Evolutionary conservation across 495 filamentous ascomycete species (phyloP), one percentile per base, ranked within the genome.

Genomic region (Melanomma pulvis-pyrius): DNA sequence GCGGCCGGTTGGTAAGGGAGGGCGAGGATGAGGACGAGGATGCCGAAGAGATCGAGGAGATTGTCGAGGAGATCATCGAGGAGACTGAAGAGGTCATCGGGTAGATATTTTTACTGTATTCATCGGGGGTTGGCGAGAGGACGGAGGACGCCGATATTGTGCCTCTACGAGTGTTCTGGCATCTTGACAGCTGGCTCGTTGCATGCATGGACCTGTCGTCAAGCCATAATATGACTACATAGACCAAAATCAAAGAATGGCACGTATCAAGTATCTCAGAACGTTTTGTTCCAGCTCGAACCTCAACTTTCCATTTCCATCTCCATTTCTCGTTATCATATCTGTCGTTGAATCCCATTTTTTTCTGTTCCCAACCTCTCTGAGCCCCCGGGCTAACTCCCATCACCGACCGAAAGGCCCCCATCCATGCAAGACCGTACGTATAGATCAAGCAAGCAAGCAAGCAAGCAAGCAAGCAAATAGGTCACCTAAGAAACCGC

Each of bases 41-140:
- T 63, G 91, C 92, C 75, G 91, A 94, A 82, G 89, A 93, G 65
- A 89, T 96, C 72, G 93, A 96, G 78, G 92, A 97, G 80, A 92
- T 96, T 71, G 82, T 98, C 57, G 92, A 96, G 78, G 77, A 79
- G 71, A 71, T 78, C 58, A 67, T 78, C 49, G 74, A 79, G 52
- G 92, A 97, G 84, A 87, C 82, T 58, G 94, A 97, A 82, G 94
- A 98, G 80, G 82, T 92, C 62, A 70, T 87, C 49, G 17, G 25
- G 34, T 70, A 66, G 56, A 44, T 11, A 13, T 6, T 22, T 50
- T 25, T 15, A 6, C 17, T 47, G 15, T 24, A 25, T 28, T n/a
- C 2, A 50, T 17, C 2, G n/a, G 25, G 22, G 5, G 8, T 50
- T 28, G 2, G 9, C 11, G 2, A 3, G 48, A 19, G 25, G 15